A percentile compares a stretch with the other conserved stretches of the same genome.
Evolutionary conservation across 345 rosid genomes (phyloP).

Genomic region (Eucalyptus sideroxylon): DNA sequence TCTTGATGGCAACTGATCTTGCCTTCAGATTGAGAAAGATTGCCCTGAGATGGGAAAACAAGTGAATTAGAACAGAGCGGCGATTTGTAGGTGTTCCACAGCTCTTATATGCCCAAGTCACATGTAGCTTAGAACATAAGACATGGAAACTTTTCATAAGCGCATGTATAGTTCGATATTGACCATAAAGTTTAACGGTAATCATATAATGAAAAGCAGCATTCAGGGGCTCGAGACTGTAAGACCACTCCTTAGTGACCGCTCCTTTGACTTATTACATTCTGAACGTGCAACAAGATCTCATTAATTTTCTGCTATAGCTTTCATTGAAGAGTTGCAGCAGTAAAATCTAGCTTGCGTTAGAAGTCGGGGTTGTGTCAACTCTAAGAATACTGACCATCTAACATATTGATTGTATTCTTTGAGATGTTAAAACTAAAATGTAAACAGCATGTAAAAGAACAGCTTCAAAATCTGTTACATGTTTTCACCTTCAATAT

Average conservation of each 20-base stretch:
- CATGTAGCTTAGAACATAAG: not conserved
- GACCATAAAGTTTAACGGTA: not conserved
- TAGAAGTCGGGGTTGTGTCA: not conserved
- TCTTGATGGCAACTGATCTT: conserved; percentile 49
- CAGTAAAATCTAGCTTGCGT: not conserved
- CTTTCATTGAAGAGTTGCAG: not conserved
- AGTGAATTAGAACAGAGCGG: not conserved
- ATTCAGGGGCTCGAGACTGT: not conserved
- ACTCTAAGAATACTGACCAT: not conserved
- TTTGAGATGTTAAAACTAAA: not conserved
- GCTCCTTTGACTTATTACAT: not conserved
- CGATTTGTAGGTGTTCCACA: not conserved
- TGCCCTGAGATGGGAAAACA: conserved; percentile 30
- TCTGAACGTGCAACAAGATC: not conserved
- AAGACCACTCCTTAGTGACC: not conserved
- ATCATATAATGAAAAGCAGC: not conserved
- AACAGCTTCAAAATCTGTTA: not conserved
- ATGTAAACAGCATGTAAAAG: not conserved
- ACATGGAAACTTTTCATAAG: not conserved
- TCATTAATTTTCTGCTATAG: not conserved
- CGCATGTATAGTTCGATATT: not conserved
- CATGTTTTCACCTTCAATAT: not conserved
- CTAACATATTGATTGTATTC: not conserved
- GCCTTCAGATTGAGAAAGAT: conserved; percentile 85
- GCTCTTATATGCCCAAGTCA: not conserved